Base-by-base conservation (phyloP, 2,329 filamentous ascomycete genomes). In the Corniculantispora saksenae region DNA sequence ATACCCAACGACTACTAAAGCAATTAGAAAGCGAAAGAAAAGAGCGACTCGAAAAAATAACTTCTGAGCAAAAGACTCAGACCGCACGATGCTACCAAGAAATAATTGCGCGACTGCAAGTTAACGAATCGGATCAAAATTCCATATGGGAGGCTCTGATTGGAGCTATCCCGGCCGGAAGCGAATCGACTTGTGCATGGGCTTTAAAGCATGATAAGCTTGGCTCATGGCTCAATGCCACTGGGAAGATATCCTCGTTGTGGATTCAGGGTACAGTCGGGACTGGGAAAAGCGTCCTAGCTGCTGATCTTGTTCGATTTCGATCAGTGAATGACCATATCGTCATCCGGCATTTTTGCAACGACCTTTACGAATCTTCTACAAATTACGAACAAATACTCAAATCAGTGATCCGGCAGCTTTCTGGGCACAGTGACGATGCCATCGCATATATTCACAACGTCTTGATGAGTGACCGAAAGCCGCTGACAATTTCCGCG, bases 231-330 rank as follows among this genome's bases (percentile, higher is more conserved):
- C 51, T 54, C 27, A 21, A n/a, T 13, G 10, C 1, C 19, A 21
- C 5, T 3, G 51, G 2, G 73, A 76, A 58, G 69, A 60, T 63
- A 0, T 62, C 69, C 2, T 68, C 74, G 23, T n/a, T 78, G 0
- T 74, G 72, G 69, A 69, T 80, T 0, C 73, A 77, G 7, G 78
- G 78, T 0, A 67, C 64, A 2, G 74, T 76, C 1, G 78, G 78
- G 1, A 71, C 71, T 0, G 78, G 78, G 0, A 81, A 80, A 57
- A 80, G 75, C 35, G 71, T 78, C 0, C 50, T 79, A 2, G 56
- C 72, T 10, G 66, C 69, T 0, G 71, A 75, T 23, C 64, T 81
- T 8, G 60, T 70, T 9, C 70, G 48, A 1, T 79, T 77, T 35
- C 67, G 78, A 6, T 66, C 64, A 1, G 29, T 29, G 2, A 50